Evolutionary conservation across 202 grass and related monocot genomes (phyloP).

Genomic region (Brachypodium distachyon): DNA sequence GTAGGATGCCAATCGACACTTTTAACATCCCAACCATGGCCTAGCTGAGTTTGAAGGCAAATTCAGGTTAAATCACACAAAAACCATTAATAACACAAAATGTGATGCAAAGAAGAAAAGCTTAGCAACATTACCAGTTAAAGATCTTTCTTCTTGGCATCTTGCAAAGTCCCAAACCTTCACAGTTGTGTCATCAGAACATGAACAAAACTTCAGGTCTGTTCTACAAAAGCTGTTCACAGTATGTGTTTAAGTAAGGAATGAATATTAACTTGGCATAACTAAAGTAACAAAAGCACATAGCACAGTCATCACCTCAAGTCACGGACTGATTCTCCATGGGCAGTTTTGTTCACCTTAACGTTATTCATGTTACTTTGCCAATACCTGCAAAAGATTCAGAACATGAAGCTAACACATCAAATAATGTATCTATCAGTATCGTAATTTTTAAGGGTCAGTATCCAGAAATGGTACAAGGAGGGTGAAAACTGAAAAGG

Average conservation of each 20-base stretch:
- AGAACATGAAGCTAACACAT: not conserved
- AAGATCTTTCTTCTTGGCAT: slow-evolving; percentile 98
- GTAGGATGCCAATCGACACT: slow-evolving; percentile 96
- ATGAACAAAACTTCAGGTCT: slow-evolving; percentile 98
- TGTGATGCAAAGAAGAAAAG: slow-evolving; percentile 24
- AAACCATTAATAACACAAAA: slow-evolving; percentile 10
- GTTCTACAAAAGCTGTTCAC: slow-evolving; percentile 91
- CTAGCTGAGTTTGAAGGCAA: slow-evolving; percentile 83
- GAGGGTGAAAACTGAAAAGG: too few species aligned
- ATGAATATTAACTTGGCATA: slow-evolving; percentile 14
- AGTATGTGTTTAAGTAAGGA: slow-evolving; percentile 15
- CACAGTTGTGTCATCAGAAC: slow-evolving; percentile 94
- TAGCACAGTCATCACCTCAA: slow-evolving; percentile 50
- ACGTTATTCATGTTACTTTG: slow-evolving; percentile 99
- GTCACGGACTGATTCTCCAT: slow-evolving; percentile 91
- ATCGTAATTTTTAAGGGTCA: slow-evolving; percentile 10
- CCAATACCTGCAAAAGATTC: slow-evolving; percentile 67
- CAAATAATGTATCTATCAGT: slow-evolving; percentile 26
- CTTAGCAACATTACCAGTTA: slow-evolving; percentile 90
- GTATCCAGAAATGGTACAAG: not conserved
- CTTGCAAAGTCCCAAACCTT: slow-evolving; percentile 99
- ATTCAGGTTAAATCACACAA: slow-evolving; percentile 51
- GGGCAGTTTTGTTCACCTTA: slow-evolving; percentile 98
- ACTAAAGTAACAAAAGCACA: slow-evolving; percentile 11
- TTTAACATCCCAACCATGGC: slow-evolving; percentile 99